Evolutionary conservation across 176 grass and related monocot species (phyloP), one percentile per base, ranked within the genome.

Genomic region (Oryza coarctata): DNA sequence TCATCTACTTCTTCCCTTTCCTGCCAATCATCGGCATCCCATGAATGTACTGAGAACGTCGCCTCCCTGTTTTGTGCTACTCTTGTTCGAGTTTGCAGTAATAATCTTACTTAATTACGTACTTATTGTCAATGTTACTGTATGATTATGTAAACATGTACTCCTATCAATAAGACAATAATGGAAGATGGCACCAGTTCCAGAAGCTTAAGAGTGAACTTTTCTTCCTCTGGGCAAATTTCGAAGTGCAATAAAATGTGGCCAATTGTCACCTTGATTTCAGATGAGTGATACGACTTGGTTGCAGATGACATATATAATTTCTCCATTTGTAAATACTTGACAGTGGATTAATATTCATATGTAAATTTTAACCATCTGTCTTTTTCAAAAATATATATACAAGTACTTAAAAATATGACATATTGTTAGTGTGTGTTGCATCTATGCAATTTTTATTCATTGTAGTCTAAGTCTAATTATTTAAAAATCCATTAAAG

Each of bases 1-100:
- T 87, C 80, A 83, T 90, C 49, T 83, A 44, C 80, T 68, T 90
- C 79, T 87, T 90, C 63, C 84, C 74, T 61, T 90, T 90, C 84
- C 27, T 90, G 29, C 88, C 88, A 0, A 83, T 86, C 79, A 90
- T 89, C 10, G 71, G 87, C 63, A 89, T 89, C 69, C 87, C 87
- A 20, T 89, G 64, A 82, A 32, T 15, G 25, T 65, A 52, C 6
- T 2, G 7, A 29, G 5, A 30, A 3, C 10, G 10, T 33, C 13
- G 22, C 13, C 6, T 12, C 8, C 30, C 9, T 30, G 66, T 49
- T 49, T 58, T 33, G 2, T 7, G 26, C 10, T 65, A 1, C 39
- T 45, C 31, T 3, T 5, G 0, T 6, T 55, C 44, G 65, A 52
- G 18, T 58, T 67, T 31, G 22, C 50, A 62, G 65, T 62, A 14